phyloP scores from a whole-genome alignment of 352 stramenopile genomes.

The Globisporangium uncinulatum region DNA sequence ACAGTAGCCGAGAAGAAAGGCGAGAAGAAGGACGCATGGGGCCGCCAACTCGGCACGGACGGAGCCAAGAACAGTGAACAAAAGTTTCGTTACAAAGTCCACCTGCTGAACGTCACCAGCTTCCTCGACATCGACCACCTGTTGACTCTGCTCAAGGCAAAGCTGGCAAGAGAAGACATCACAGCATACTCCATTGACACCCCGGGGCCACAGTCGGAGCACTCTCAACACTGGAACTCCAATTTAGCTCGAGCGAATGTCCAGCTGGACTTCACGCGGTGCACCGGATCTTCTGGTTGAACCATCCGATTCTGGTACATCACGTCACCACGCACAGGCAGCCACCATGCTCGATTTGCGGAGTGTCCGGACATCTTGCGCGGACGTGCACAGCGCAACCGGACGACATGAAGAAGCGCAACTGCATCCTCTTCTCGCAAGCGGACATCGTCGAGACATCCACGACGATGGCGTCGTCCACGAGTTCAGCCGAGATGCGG shows the following conservation, averaged over 20 bases:
- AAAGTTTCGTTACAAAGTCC: neutral
- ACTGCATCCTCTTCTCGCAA: neutral
- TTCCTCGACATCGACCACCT: neutral
- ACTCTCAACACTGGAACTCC: neutral
- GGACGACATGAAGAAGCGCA: neutral
- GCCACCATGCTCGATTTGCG: neutral
- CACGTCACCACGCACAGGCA: constrained; percentile 1
- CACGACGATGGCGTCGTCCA: neutral
- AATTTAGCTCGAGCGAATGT: neutral
- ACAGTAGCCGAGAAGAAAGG: neutral
- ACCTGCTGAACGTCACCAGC: neutral
- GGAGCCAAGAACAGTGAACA: neutral
- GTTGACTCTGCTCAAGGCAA: neutral
- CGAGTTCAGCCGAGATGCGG: neutral
- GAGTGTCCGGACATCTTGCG: neutral
- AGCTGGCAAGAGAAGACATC: neutral
- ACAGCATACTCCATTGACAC: neutral
- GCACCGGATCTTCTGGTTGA: neutral
- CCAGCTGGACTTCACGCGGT: neutral
- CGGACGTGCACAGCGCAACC: neutral
- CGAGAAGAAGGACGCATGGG: neutral
- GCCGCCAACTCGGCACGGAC: neutral
- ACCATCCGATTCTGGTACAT: neutral
- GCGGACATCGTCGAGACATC: neutral
- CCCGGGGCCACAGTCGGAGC: neutral